These are phyloP conservation scores for Emmonsiellopsis sp. DNA, from an alignment of 2,329 filamentous ascomycete genomes.

Conservation along the genomic window DNA sequence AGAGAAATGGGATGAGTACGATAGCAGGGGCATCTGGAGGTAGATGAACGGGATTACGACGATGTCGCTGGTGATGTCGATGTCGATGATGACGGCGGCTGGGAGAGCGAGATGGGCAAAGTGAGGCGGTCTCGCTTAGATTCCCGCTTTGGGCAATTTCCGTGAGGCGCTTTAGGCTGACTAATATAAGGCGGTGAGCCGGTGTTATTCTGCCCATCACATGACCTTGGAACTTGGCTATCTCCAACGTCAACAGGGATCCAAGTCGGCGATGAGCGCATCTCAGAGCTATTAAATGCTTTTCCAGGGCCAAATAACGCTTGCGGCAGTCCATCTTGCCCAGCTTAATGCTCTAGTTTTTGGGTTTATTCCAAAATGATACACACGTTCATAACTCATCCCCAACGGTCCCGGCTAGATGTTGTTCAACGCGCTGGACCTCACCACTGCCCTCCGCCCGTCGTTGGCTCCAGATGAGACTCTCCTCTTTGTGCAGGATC, in stretches of 20 bases:
- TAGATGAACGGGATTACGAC: not conserved
- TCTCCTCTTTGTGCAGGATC: constrained; percentile 92
- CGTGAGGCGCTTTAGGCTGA: not conserved
- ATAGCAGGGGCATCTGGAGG: not conserved
- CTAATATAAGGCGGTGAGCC: constrained; percentile 7
- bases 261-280: too few species aligned
- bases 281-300: not conserved
- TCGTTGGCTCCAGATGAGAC: constrained; percentile 88
- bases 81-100: not conserved
- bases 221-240: not conserved
- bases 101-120: not conserved
- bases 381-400: constrained; percentile 4
- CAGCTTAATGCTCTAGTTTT: not conserved
- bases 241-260: not conserved
- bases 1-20: not conserved
- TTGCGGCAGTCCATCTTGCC: not conserved
- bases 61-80: not conserved
- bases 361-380: constrained; percentile 9
- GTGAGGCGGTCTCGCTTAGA: constrained; percentile 12
- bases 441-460: constrained; percentile 92
- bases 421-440: constrained; percentile 92
- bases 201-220: not conserved
- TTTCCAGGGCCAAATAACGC: not conserved
- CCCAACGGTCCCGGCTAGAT: constrained; percentile 55
- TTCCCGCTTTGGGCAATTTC: constrained; percentile 5